Conservation (phyloP, 768 basidiomycete genomes). For the Amanita phalloides region DNA sequence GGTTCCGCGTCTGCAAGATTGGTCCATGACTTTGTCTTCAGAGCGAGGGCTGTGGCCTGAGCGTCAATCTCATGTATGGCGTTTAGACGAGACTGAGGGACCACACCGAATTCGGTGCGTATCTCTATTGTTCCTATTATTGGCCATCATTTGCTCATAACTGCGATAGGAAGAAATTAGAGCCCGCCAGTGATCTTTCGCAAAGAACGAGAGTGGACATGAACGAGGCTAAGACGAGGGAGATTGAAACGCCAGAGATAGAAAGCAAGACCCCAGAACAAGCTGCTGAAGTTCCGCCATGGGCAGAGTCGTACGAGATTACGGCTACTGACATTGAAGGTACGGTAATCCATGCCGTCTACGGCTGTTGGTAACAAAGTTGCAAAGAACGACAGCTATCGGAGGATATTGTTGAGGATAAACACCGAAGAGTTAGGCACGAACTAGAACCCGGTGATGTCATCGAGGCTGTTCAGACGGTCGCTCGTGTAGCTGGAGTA, state of each 20-base stretch:
- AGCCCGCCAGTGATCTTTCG: constrained; percentile 43
- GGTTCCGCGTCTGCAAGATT: constrained; percentile 46
- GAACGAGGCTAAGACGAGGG: constrained; percentile 16
- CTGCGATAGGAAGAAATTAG: constrained; percentile 58
- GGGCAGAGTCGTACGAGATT: constrained; percentile 66
- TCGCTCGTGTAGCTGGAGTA: constrained; percentile 81
- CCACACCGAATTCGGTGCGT: constrained; percentile 72
- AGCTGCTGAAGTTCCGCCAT: constrained; percentile 51
- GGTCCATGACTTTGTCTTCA: constrained; percentile 49
- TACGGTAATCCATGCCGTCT: constrained; percentile 13
- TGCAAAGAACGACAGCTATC: constrained; percentile 42
- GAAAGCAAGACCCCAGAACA: constrained; percentile 37
- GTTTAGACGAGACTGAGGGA: constrained; percentile 87
- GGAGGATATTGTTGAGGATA: constrained; percentile 82
- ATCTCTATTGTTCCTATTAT: neutral
- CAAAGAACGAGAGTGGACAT: constrained; percentile 33
- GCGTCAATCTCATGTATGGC: constrained; percentile 46
- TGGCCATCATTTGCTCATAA: neutral
- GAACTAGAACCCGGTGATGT: constrained; percentile 85
- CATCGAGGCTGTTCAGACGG: constrained; percentile 79
- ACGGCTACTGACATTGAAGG: constrained; percentile 54
- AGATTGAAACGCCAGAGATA: constrained; percentile 37
- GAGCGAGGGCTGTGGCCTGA: constrained; percentile 83
- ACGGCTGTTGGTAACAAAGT: neutral
- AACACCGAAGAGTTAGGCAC: constrained; percentile 77